Evolutionary conservation across 192 early-diverging fungal species (phyloP), one percentile per base, ranked within the genome.

Genomic region (Umbelopsis ramanniana): DNA sequence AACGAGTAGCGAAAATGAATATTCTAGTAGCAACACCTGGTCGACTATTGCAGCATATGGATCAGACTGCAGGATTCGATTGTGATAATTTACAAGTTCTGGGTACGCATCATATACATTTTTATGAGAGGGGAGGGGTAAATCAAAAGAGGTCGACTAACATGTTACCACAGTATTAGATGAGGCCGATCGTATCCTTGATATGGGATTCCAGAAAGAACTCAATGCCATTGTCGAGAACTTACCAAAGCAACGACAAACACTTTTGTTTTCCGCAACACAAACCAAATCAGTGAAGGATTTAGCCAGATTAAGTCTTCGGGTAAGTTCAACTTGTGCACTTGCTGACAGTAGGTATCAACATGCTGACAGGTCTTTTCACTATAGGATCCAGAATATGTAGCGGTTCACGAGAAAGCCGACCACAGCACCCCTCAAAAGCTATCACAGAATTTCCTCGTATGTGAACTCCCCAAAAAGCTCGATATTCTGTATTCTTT

Each of bases 401-500:
- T 99, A 22, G 89, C 95, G 17, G 96, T 99, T 19, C 95, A 98
- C 69, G 95, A 97, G 80, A 81, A 86, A 71, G 86, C 93, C 23
- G 88, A 90, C 52, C 76, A 81, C 70, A 89, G 89, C 68, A 99
- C 97, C 7, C 97, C 97, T 23, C 81, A 86, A 74, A 87, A 84
- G 46, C 86, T 99, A 21, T 72, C 88, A 0, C 97, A 99, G 78
- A 88, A 94, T 72, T 99, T 94, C 76, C 86, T 95, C 72, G 89
- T 94, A 3, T 86, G 91, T 10, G 89, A 92, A 12, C 81, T 99
- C 66, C 88, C 90, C 9, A 84, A 94, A 67, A 99, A 99, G 79
- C 88, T 98, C n/a, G 95, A 98, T 78, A 89, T 97, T 76, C 82
- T 99, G 74, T 98, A 86, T 76, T 97, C 97, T 47, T 99, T 99